Evolutionary conservation across 257 asterid genomes (phyloP), one percentile per base, ranked within the genome.

Genomic region (Linderniella brevidens): DNA sequence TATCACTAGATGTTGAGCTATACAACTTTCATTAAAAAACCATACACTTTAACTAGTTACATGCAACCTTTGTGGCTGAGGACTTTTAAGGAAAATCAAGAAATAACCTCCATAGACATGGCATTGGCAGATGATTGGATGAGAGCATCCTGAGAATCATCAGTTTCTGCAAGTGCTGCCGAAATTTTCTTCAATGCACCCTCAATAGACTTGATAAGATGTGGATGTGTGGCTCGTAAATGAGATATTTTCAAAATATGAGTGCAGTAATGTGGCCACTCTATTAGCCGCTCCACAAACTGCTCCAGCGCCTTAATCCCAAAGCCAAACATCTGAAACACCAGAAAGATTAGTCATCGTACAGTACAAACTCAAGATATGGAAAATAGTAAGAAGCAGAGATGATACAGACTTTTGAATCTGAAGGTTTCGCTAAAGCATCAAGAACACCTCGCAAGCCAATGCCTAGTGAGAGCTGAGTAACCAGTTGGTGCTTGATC

Each of bases 191-290:
- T 73, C 57, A 90, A 94, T 37, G 83, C 74, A 63, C 70, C 62
- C 61, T 90, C 94, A 64, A 86, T 73, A 51, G 63, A 71, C 29
- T 68, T 60, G 54, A 82, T 82, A 66, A 85, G 81, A 17, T 85
- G 92, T 25, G 75, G 32, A 58, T 85, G 78, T 35, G 76, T 66
- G 46, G 62, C 87, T 54, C 96, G 99, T 58, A 85, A 53, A 64
- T 90, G 96, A 61, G 96, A 77, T 77, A 90, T 90, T 64, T 85
- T 94, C 59, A 85, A 56, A 60, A 90, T 79, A 69, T 85, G 94
- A 65, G 79, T 90, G 77, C 99, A 81, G 70, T 90, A 90, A 53
- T 71, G 96, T 6, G 99, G 99, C 99, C 99, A 90, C 73, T 90
- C 99, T 51, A 68, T 66, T 65, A 90, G 74, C 19, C 99, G 96